Evolutionary conservation across 2,329 filamentous ascomycete species (phyloP).

Genomic region (Teratosphaeria destructans): DNA sequence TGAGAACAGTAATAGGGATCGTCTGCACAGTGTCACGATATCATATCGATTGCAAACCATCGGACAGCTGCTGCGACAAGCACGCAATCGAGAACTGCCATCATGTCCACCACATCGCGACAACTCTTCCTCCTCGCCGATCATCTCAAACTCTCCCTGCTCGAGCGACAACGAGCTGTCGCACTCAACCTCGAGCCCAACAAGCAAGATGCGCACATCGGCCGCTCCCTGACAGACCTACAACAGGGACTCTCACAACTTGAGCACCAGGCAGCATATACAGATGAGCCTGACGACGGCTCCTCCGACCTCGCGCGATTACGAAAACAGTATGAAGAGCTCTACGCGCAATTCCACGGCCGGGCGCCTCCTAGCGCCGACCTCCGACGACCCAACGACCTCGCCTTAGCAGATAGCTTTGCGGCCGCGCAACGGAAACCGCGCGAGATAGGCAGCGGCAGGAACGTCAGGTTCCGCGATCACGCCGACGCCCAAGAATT

Average conservation of each 20-base stretch:
- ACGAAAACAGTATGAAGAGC: conserved; percentile 62
- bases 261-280: conserved; percentile 52
- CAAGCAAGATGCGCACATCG: conserved; percentile 80
- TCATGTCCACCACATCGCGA: conserved; percentile 30
- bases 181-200: conserved; percentile 68
- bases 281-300: conserved; percentile 45
- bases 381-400: conserved; percentile 54
- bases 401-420: conserved; percentile 53
- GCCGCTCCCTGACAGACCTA: conserved; percentile 77
- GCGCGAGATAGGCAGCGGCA: conserved; percentile 28
- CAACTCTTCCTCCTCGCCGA: conserved; percentile 90
- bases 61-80: background rate
- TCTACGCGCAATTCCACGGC: conserved; percentile 72
- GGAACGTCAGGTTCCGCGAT: conserved; percentile 70
- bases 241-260: conserved; percentile 66
- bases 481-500: conserved; percentile 28
- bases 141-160: conserved; percentile 89
- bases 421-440: conserved; percentile 43
- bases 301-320: conserved; percentile 56
- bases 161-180: conserved; percentile 81
- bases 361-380: conserved; percentile 42
- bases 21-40: background rate
- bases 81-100: background rate
- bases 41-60: background rate
- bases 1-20: too few relatives aligned